Evolutionary conservation across 441 rosid species (phyloP).

Genomic region (Erodium texanum): DNA sequence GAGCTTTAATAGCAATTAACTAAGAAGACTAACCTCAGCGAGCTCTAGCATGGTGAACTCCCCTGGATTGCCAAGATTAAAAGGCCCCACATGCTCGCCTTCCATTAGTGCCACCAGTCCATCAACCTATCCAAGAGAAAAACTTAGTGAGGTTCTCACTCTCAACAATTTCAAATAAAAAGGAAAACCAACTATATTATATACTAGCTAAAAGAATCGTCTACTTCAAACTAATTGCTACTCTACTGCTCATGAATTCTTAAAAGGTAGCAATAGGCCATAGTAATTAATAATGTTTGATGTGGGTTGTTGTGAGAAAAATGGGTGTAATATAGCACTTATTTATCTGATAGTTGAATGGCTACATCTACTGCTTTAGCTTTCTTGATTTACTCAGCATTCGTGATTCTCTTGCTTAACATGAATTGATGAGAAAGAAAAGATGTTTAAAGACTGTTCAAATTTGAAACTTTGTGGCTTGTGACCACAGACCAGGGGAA

Average conservation of each 20-base stretch:
- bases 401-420: too few species aligned
- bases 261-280: neutral
- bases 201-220: neutral
- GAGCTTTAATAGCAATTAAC: neutral
- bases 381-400: too few species aligned
- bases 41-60: constrained; percentile 98
- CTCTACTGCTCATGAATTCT: neutral
- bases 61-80: constrained; percentile 96
- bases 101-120: constrained; percentile 89
- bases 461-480: neutral
- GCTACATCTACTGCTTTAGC: too few species aligned
- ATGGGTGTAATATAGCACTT: neutral
- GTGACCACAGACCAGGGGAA: neutral
- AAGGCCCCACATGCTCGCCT: constrained; percentile 85
- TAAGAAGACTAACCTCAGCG: constrained; percentile 60
- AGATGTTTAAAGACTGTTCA: neutral
- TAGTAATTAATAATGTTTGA: neutral
- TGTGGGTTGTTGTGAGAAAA: neutral
- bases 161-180: neutral
- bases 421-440: too few species aligned
- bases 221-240: neutral
- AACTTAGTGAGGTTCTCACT: neutral
- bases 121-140: constrained; percentile 47
- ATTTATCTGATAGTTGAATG: too few species aligned
- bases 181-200: neutral